Conservation (phyloP, 148 eudicot genomes). For the Nepenthes mirabilis region DNA sequence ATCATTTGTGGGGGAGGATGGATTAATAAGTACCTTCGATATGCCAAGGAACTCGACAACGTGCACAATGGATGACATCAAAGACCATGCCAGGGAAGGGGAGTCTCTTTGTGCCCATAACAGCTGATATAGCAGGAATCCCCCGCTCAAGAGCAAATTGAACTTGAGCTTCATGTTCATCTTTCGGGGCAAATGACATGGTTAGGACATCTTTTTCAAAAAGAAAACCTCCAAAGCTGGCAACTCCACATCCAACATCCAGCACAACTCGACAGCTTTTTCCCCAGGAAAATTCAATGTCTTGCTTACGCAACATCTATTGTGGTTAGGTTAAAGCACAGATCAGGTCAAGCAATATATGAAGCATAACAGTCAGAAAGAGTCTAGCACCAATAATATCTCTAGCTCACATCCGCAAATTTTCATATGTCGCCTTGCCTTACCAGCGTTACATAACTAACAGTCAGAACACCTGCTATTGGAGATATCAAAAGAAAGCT, state of each 20-base stretch:
- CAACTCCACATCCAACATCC: constrained; percentile 89
- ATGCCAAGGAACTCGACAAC: constrained; percentile 95
- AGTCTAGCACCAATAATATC: too few species aligned
- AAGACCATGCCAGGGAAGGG: constrained; percentile 77
- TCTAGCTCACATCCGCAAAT: neutral
- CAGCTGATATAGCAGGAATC: constrained; percentile 88
- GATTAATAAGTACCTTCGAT: constrained; percentile 53
- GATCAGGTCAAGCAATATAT: neutral
- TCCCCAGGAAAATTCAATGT: constrained; percentile 63
- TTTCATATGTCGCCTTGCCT: neutral
- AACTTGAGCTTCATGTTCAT: constrained; percentile 90
- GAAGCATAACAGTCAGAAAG: too few species aligned
- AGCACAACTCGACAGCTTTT: constrained; percentile 71
- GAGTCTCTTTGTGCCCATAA: constrained; percentile 87
- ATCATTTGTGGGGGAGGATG: neutral
- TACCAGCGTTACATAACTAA: too few species aligned
- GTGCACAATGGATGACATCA: constrained; percentile 88
- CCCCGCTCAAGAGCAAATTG: constrained; percentile 74
- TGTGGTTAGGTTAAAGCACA: neutral
- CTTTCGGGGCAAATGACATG: constrained; percentile 92
- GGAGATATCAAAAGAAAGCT: too few species aligned
- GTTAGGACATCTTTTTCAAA: constrained; percentile 41
- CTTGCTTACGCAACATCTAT: constrained; percentile 35
- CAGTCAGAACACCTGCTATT: too few species aligned
- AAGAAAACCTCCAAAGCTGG: constrained; percentile 41